phyloP scores from a whole-genome alignment of 768 basidiomycete species.

The Trametes meyenii region DNA sequence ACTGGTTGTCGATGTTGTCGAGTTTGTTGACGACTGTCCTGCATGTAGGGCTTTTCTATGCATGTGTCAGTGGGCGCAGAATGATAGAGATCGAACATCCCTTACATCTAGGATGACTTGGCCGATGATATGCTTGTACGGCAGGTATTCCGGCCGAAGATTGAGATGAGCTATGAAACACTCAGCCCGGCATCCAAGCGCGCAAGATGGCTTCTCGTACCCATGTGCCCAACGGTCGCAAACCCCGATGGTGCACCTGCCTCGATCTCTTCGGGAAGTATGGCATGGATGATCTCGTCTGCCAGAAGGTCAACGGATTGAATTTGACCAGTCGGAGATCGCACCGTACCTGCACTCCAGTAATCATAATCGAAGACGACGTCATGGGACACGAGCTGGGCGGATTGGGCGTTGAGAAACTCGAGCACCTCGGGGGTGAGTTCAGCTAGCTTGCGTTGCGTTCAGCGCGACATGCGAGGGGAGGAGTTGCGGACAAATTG shows the following conservation, averaged over 20 bases:
- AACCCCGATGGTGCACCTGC: slow-evolving; percentile 87
- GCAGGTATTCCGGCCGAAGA: slow-evolving; percentile 85
- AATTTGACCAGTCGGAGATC: background rate
- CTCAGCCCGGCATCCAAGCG: slow-evolving; percentile 3
- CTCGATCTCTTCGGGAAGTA: slow-evolving; percentile 78
- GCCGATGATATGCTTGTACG: slow-evolving; percentile 89
- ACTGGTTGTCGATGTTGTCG: slow-evolving; percentile 80
- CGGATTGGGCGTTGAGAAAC: slow-evolving; percentile 58
- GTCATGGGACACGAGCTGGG: slow-evolving; percentile 57
- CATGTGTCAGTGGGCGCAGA: background rate
- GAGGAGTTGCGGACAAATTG: slow-evolving; percentile 2
- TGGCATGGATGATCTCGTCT: slow-evolving; percentile 85
- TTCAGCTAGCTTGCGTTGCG: slow-evolving; percentile 61
- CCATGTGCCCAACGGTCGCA: slow-evolving; percentile 89
- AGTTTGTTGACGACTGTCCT: slow-evolving; percentile 96
- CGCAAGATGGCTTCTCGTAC: slow-evolving; percentile 42
- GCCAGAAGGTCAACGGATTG: background rate
- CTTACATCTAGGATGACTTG: slow-evolving; percentile 89
- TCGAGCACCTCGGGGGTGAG: slow-evolving; percentile 57
- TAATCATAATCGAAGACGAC: slow-evolving; percentile 80
- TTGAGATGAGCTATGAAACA: slow-evolving; percentile 79
- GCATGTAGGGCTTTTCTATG: slow-evolving; percentile 82
- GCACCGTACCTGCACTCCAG: slow-evolving; percentile 78
- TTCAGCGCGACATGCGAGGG: slow-evolving; percentile 27
- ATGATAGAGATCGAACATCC: slow-evolving; percentile 5